phyloP scores from a whole-genome alignment of 1,284 basidiomycete genomes.

The Puccinia novopanici region DNA sequence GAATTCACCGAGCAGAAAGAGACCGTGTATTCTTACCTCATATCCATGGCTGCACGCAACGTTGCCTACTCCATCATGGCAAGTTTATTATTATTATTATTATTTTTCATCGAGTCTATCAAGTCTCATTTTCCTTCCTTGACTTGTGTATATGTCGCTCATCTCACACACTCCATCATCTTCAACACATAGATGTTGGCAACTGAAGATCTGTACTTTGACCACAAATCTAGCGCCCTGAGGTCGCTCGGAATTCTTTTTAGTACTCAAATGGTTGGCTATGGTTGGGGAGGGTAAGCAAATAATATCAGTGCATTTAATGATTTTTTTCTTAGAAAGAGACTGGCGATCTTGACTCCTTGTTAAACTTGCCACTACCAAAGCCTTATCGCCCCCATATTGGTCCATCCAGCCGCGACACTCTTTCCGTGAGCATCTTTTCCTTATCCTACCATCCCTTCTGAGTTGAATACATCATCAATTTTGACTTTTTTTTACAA shows the following conservation, averaged over 20 bases:
- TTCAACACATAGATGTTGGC: slow-evolving; percentile 15
- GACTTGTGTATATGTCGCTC: no score
- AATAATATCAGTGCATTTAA: no score
- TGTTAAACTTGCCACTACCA: no score
- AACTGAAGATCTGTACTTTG: slow-evolving; percentile 45
- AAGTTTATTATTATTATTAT: no score
- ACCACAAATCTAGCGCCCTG: slow-evolving; percentile 10
- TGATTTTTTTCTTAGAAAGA: no score
- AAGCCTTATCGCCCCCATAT: slow-evolving; percentile 8
- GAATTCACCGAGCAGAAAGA: no score
- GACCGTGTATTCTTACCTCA: slow-evolving; percentile 38
- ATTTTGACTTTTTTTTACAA: no score
- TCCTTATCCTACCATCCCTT: no score
- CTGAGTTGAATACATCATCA: no score
- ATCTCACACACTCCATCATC: neutral
- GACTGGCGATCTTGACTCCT: no score
- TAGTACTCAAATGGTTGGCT: slow-evolving; percentile 35
- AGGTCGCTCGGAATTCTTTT: slow-evolving; percentile 30
- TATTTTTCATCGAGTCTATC: no score
- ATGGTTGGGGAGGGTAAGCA: slow-evolving; percentile 40
- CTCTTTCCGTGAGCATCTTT: slow-evolving; percentile 18
- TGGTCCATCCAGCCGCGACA: slow-evolving; percentile 7
- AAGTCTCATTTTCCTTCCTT: no score
- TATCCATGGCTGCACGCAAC: slow-evolving; percentile 32
- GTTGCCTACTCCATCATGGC: slow-evolving; percentile 36